phyloP scores from a whole-genome alignment of 495 filamentous ascomycete species.

The Eremomyces bilateralis region DNA sequence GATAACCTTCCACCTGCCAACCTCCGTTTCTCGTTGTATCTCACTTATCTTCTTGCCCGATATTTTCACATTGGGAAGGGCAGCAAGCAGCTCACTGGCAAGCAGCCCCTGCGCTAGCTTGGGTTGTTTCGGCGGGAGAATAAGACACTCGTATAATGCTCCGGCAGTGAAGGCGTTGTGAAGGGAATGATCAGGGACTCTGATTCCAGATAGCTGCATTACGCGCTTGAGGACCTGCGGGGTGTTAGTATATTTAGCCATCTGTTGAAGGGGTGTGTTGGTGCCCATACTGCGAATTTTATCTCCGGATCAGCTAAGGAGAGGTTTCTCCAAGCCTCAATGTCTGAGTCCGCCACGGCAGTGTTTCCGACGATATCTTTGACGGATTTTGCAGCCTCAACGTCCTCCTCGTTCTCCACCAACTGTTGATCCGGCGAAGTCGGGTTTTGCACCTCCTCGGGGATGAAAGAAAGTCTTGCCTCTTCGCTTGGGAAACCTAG shows the following conservation, averaged over 20 bases:
- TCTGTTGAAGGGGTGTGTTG: neutral
- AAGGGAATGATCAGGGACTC: conserved; percentile 46
- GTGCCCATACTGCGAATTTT: neutral
- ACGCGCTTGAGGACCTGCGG: conserved; percentile 51
- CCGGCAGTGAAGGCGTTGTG: conserved; percentile 28
- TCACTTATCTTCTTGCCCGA: conserved; percentile 34
- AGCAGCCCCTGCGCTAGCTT: conserved; percentile 24
- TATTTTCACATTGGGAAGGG: conserved; percentile 50
- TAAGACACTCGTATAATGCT: conserved; percentile 30
- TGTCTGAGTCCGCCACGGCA: neutral
- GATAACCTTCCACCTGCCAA: conserved; percentile 75
- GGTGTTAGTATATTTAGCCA: conserved; percentile 4
- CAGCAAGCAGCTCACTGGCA: conserved; percentile 17
- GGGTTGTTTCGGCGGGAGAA: conserved; percentile 35
- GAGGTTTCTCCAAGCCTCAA: neutral
- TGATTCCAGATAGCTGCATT: conserved; percentile 52
- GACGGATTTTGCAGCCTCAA: no score
- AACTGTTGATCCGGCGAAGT: neutral
- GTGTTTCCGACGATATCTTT: neutral
- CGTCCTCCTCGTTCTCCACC: no score
- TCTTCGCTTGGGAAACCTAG: neutral
- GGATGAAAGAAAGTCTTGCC: neutral
- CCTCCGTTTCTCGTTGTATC: conserved; percentile 45
- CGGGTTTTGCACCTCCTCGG: neutral
- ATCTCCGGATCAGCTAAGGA: neutral